Base-by-base conservation (phyloP, 768 basidiomycete species). In the Rhizopogon salebrosus region DNA sequence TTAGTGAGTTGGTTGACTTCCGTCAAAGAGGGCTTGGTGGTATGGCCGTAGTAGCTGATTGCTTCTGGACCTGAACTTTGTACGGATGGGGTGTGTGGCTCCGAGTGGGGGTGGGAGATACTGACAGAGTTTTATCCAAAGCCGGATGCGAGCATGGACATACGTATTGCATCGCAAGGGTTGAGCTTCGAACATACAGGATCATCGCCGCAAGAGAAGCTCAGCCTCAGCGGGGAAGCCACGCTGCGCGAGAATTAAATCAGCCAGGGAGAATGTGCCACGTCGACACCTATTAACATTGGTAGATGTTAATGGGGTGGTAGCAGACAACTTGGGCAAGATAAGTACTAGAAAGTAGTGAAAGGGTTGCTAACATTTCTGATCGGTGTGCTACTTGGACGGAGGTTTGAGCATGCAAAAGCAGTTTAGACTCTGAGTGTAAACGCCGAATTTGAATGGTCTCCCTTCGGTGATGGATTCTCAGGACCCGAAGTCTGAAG, bases 81-180 rank as follows among this genome's bases (percentile, higher is more conserved):
- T 45, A 6, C 16, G 16, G 4, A 14, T 24, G n/a, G n/a, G 27
- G 6, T 20, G 27, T 8, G 27, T 31, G 31, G 11, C 43, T 31
- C 20, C 10, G 31, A 11, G 31, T 10, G 8, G 31, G 31, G 31
- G 31, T 10, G 8, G 31, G 31, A n/a, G 11, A 34, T 34, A 34
- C 31, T 34, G 27, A 31, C 7, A 14, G 29, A 31, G 29, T 14
- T 23, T 16, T 29, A 3, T 27, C 34, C 23, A 20, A 24, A 27
- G 26, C 14, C n/a, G 42, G 50, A 51, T 31, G 50, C 41, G 50
- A 51, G 41, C 27, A 51, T 24, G 39, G 23, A 49, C 49, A 49
- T 49, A 22, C 42, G 20, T 51, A 13, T 22, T 22, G 35, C 34
- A 49, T 46, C n/a, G 51, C 48, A 52, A 49, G 51, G 51, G 51